Percentiles rank a stretch among this genome's conserved stretches.
phyloP scores from a whole-genome alignment of 352 stramenopile genomes.

The Phytophthora constricta region DNA sequence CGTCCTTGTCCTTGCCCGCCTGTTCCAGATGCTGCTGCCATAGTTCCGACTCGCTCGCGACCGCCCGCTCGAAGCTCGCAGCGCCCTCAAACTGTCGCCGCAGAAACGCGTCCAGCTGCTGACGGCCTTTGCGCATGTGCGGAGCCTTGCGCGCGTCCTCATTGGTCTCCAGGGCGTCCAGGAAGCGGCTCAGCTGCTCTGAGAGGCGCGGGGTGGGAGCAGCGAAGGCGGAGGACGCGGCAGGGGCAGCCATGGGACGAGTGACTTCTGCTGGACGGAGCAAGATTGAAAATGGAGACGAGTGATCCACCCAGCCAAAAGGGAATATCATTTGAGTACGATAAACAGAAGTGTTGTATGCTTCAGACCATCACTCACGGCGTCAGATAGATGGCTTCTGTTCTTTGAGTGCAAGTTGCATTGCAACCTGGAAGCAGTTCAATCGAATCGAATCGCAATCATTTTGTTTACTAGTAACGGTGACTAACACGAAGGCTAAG shows the following conservation, averaged over 20 bases:
- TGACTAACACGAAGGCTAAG: neutral
- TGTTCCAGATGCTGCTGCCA: slow-evolving; percentile 57
- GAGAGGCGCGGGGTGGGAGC: slow-evolving; percentile 46
- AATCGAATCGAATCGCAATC: neutral
- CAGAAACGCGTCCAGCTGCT: slow-evolving; percentile 66
- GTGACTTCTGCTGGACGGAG: no score
- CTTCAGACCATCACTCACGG: neutral
- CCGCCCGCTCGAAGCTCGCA: slow-evolving; percentile 43
- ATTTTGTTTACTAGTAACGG: neutral
- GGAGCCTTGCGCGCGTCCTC: slow-evolving; percentile 30
- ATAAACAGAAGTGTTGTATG: no score
- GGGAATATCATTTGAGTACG: no score
- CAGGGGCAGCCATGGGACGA: no score
- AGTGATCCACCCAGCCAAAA: neutral
- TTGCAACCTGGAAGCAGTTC: neutral
- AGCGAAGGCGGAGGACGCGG: slow-evolving; percentile 40
- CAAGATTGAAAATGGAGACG: slow-evolving; percentile 27
- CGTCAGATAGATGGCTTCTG: no score
- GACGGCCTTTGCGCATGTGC: slow-evolving; percentile 56
- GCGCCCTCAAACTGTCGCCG: slow-evolving; percentile 37
- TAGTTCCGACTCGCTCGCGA: slow-evolving; percentile 37
- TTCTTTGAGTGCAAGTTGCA: no score
- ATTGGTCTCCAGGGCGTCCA: slow-evolving; percentile 41
- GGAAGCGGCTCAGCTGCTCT: slow-evolving; percentile 34
- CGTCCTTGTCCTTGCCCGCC: slow-evolving; percentile 37